phyloP scores from a whole-genome alignment of 805 yeast genomes.

The Teunomyces gatunensis region DNA sequence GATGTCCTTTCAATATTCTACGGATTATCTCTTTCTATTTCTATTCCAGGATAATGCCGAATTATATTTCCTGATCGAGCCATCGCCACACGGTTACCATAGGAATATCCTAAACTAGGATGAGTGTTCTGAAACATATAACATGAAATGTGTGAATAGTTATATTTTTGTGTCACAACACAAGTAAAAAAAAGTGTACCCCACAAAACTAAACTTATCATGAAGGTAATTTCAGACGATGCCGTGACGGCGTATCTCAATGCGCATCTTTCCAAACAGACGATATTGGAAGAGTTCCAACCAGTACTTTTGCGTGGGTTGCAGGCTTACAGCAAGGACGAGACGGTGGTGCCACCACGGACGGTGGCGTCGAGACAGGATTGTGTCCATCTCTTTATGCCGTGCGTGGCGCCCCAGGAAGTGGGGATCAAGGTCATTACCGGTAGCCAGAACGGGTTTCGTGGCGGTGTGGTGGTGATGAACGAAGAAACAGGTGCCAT shows the following conservation, averaged over 20 bases:
- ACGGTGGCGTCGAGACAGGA: neutral
- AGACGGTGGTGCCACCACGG: neutral
- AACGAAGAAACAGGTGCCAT: slow-evolving; percentile 51
- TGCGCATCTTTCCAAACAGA: slow-evolving; percentile 17
- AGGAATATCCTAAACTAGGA: too few species aligned
- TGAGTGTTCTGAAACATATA: too few species aligned
- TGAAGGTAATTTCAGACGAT: slow-evolving; percentile 33
- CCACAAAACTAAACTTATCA: slow-evolving; percentile 3
- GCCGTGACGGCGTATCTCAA: slow-evolving; percentile 27
- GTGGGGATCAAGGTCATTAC: slow-evolving; percentile 62
- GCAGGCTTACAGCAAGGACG: neutral
- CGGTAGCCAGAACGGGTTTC: slow-evolving; percentile 56
- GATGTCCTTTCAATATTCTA: too few species aligned
- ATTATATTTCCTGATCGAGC: too few species aligned
- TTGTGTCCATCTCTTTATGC: slow-evolving; percentile 57
- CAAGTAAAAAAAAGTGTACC: neutral
- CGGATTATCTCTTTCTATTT: too few species aligned
- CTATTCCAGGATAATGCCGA: too few species aligned
- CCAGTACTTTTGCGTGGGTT: slow-evolving; percentile 36
- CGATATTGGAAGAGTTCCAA: slow-evolving; percentile 33
- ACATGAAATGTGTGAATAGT: too few species aligned
- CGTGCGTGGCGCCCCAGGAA: slow-evolving; percentile 49
- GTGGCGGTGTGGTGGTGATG: slow-evolving; percentile 52
- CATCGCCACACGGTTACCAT: too few species aligned
- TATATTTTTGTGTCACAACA: neutral